phyloP scores from a whole-genome alignment of 1,284 basidiomycete species.

The Ceratobasidium sp. region DNA sequence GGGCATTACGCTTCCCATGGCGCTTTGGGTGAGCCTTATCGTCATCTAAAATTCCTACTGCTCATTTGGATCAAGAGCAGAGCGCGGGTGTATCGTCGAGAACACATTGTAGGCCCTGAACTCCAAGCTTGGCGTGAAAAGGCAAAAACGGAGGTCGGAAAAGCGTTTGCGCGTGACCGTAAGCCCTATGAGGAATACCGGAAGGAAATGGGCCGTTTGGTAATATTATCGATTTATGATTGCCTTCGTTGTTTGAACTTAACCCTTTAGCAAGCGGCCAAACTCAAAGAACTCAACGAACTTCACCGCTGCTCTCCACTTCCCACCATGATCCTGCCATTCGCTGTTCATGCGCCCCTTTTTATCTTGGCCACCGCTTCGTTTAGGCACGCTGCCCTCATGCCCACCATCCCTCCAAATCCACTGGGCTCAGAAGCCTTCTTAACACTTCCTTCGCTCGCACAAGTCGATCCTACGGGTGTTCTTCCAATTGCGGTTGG shows the following conservation, averaged over 20 bases:
- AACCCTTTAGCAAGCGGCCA: constrained; percentile 27
- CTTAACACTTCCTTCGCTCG: constrained; percentile 76
- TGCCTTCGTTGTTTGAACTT: constrained; percentile 1
- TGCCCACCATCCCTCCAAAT: constrained; percentile 60
- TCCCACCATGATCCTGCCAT: constrained; percentile 72
- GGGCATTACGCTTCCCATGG: constrained; percentile 77
- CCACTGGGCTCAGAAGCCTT: constrained; percentile 81
- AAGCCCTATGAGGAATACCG: constrained; percentile 62
- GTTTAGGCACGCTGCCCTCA: constrained; percentile 68
- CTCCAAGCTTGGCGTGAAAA: constrained; percentile 60
- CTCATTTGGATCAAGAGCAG: constrained; percentile 44
- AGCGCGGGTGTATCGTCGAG: constrained; percentile 39
- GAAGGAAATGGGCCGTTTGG: constrained; percentile 54
- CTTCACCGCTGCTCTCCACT: constrained; percentile 71
- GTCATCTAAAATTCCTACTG: not conserved
- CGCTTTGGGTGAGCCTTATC: constrained; percentile 77
- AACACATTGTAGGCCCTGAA: constrained; percentile 38
- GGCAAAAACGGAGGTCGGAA: constrained; percentile 74
- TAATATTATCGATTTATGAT: constrained; percentile 37
- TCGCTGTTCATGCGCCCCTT: constrained; percentile 77
- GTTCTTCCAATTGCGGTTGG: constrained; percentile 79
- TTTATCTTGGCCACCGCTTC: constrained; percentile 76
- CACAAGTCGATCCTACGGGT: constrained; percentile 78
- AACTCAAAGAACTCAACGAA: constrained; percentile 64
- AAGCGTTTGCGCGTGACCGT: constrained; percentile 77